Evolutionary conservation across 139 green algal species (phyloP), one percentile per base, ranked within the genome.

Genomic region (Chlamydomonas incerta): DNA sequence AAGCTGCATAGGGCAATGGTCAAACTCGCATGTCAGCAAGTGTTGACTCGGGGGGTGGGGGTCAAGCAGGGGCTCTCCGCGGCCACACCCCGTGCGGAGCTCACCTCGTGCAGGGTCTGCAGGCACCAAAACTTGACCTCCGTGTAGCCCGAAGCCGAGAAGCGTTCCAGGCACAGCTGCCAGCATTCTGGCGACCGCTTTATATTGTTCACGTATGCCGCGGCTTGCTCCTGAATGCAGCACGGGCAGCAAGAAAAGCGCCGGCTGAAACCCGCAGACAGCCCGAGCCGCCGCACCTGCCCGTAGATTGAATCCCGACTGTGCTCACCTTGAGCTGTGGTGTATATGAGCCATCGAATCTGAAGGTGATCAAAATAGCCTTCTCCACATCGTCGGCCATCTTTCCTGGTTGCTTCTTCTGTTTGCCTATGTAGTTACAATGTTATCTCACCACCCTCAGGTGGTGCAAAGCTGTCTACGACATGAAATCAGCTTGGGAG

Each of bases 101-200:
- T 5, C 52, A 98, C 90, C 93, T 97, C 95, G 46, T 97, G 93
- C 58, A 99, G 88, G 33, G 94, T 95, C 70, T 99, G 95, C 47
- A 99, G 87, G 91, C 97, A 99, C 97, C 97, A 99, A 88, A 99
- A 99, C 60, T 94, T 94, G 66, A 99, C 97, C 88, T 99, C 97
- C 17, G 87, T 52, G 83, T 97, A 97, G 23, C 46, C 3, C 2
- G 90, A 96, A 23, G 74, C 31, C 8, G 87, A 82, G 66, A 98
- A 97, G 10, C 93, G 92, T n/a, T 95, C 88, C 1, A 96, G 46
- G 85, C 95, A 99, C 2, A 98, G 80, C 70, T 88, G 80, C 95
- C 94, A 98, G 58, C 87, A 90, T 6, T 96, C 88, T 28, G 92
- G 89, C 0, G 86, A 93, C 14, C 74, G 60, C 71, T 94, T 95